phyloP scores from a whole-genome alignment of 768 basidiomycete species.

The Termitomyces sp. region DNA sequence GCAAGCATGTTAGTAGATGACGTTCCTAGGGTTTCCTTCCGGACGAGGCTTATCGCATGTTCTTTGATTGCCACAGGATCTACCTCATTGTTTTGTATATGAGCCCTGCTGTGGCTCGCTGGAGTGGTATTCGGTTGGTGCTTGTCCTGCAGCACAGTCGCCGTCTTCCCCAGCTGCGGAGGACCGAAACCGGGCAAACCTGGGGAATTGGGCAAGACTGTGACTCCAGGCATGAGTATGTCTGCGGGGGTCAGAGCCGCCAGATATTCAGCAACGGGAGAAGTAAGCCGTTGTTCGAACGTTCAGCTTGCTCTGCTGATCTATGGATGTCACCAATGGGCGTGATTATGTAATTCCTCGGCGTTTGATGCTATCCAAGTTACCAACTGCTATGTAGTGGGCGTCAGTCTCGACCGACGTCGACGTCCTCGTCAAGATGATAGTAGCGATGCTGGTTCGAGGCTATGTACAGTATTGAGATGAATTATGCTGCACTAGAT shows the following conservation, averaged over 20 bases:
- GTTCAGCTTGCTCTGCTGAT: not conserved
- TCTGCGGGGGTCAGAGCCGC: constrained; percentile 9
- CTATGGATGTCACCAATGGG: not conserved
- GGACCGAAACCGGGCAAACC: constrained; percentile 26
- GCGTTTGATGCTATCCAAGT: not conserved
- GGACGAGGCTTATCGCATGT: constrained; percentile 35
- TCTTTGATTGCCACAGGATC: constrained; percentile 43
- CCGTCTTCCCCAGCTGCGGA: constrained; percentile 29
- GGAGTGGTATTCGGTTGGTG: constrained; percentile 20
- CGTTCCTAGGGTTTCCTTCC: constrained; percentile 39
- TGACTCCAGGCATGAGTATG: constrained; percentile 28
- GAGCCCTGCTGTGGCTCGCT: constrained; percentile 24
- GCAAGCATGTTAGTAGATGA: constrained; percentile 62
- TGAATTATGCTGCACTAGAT: not conserved
- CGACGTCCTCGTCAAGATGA: not conserved
- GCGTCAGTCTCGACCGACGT: not conserved
- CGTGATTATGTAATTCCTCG: constrained; percentile 16
- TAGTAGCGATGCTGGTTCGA: not conserved
- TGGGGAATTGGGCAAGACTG: constrained; percentile 26
- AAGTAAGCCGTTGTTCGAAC: constrained; percentile 5
- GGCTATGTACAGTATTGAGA: not conserved
- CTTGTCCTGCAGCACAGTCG: constrained; percentile 17
- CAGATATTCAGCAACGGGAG: constrained; percentile 12
- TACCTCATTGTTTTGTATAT: constrained; percentile 32
- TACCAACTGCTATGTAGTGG: not conserved